Percentiles rank a stretch among this genome's conserved stretches.
phyloP scores from a whole-genome alignment of 176 grass and related monocot genomes.

The Oryza meyeriana region DNA sequence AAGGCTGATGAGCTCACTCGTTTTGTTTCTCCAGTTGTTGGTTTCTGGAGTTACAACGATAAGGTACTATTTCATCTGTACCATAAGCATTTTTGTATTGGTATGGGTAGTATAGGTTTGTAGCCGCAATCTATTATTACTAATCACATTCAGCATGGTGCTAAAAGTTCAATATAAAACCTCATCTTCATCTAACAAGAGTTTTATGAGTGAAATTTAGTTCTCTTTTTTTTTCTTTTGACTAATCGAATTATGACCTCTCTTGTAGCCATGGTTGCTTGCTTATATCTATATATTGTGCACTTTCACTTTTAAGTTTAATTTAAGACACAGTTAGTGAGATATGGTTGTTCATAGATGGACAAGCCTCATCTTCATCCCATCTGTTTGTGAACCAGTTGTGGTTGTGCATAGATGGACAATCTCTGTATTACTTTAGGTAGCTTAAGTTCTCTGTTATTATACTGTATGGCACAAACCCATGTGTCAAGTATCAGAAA shows the following conservation, averaged over 20 bases:
- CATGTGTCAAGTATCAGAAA: background rate
- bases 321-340: background rate
- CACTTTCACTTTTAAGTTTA: background rate
- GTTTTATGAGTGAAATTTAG: background rate
- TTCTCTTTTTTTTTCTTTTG: background rate
- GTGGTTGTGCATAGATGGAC: background rate
- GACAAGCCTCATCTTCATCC: background rate
- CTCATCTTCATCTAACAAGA: background rate
- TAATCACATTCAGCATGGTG: background rate
- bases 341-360: background rate
- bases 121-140: background rate
- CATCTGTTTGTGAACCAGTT: background rate
- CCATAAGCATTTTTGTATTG: background rate
- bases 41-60: slow-evolving; percentile 40
- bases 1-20: background rate
- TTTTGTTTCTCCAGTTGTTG: slow-evolving; percentile 37
- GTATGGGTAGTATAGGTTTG: background rate
- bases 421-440: background rate
- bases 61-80: slow-evolving; percentile 27
- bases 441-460: background rate
- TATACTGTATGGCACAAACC: background rate
- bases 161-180: background rate
- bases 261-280: background rate
- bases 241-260: background rate
- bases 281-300: background rate